Evolutionary conservation across 1,284 basidiomycete species (phyloP), one percentile per base, ranked within the genome.

Genomic region (Sparassis latifolia): DNA sequence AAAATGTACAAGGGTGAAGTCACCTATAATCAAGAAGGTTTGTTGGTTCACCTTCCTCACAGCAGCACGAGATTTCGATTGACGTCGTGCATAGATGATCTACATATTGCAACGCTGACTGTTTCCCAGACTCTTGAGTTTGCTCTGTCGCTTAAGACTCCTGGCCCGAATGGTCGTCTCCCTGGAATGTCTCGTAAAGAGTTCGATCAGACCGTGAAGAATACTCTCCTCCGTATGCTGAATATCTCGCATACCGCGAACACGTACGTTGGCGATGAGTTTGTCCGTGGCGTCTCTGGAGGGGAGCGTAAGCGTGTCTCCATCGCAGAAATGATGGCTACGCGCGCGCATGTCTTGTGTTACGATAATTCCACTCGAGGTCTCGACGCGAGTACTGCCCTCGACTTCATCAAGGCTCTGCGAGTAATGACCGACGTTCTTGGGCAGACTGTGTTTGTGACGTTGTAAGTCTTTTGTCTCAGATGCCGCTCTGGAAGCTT

Each of bases 291-390:
- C 53, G 84, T 94, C 3, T 88, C 86, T 0, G 92, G 92, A 45
- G 92, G 93, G 37, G 89, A 92, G 64, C 76, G 85, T 35, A 92
- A 91, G 67, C 89, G 92, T 58, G 89, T 94, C 10, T 89, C 86
- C 45, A 92, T 94, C 60, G 83, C 86, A 4, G 92, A 94, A 70
- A 88, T 87, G 77, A 84, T 94, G 78, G 79, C 85, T 0, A 86
- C 84, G 4, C 79, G 85, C 43, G 86, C 86, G 29, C 80, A 80
- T 42, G 80, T 92, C n/a, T 80, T 87, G 53, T 82, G 78, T 54
- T 92, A 88, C 83, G 89, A 92, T 66, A 91, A 90, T 58, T 86
- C 86, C 0, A 90, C 89, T 1, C 78, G 89, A 44, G 91, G 93
- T 53, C 76, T 97, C 41, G 92, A 96, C 60, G 88, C 92, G 2